phyloP scores from a whole-genome alignment of 768 basidiomycete species.

The Lentinula lateritia region DNA sequence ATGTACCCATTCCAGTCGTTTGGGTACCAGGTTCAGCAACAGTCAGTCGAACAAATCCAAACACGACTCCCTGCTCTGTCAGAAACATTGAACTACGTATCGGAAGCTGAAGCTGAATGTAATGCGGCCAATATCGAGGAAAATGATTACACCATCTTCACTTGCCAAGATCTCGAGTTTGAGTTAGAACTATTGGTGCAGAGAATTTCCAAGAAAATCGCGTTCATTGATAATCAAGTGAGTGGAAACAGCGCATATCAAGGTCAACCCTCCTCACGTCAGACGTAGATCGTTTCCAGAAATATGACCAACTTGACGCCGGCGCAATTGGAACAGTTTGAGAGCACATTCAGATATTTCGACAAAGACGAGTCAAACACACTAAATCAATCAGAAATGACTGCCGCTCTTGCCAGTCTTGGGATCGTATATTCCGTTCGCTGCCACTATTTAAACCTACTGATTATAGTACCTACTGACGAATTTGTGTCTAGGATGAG shows the following conservation, averaged over 20 bases:
- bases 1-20: background rate
- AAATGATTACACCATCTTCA: slow-evolving; percentile 92
- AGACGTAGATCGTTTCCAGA: slow-evolving; percentile 77
- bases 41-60: slow-evolving; percentile 58
- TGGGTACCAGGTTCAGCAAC: slow-evolving; percentile 61
- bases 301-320: slow-evolving; percentile 94
- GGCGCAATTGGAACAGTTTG: slow-evolving; percentile 93
- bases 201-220: slow-evolving; percentile 83
- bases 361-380: slow-evolving; percentile 92
- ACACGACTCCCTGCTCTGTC: slow-evolving; percentile 62
- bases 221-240: slow-evolving; percentile 95
- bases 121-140: slow-evolving; percentile 89
- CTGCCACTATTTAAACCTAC: background rate
- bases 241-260: slow-evolving; percentile 9
- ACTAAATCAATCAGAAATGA: slow-evolving; percentile 77
- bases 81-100: slow-evolving; percentile 49
- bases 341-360: slow-evolving; percentile 96
- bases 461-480: background rate
- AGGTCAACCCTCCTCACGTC: background rate
- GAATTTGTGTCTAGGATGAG: slow-evolving; percentile 51
- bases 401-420: slow-evolving; percentile 90
- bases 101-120: slow-evolving; percentile 70
- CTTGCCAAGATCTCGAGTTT: slow-evolving; percentile 83
- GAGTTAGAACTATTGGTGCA: slow-evolving; percentile 81
- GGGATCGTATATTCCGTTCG: slow-evolving; percentile 87